Evolutionary conservation across 768 basidiomycete genomes (phyloP), one percentile per base, ranked within the genome.

Genomic region (Rhizopogon sp.): DNA sequence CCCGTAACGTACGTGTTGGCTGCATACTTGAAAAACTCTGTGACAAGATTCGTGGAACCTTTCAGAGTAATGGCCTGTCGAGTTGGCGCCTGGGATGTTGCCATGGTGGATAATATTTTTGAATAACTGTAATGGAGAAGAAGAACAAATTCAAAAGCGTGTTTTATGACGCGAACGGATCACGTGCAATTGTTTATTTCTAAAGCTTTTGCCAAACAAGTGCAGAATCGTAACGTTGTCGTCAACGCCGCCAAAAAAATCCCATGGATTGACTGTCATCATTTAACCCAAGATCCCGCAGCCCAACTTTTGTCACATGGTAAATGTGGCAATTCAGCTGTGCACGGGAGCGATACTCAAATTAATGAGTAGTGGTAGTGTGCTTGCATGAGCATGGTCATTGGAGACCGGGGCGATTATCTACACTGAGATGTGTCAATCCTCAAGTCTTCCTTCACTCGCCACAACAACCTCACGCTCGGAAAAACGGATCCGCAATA

Each of bases 1-100:
- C 41, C 39, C 17, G 22, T 4, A 37, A 78, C 90, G 60, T 64
- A 94, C 93, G 89, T 94, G 76, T 97, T 97, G 61, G 93, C 93
- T n/a, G 92, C 90, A 72, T 94, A 98, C 75, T 98, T 98, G 80
- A 99, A 98, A 79, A 99, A 98, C 64, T 99, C 97, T 0, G 93
- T 96, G 54, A 98, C 96, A 17, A 98, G 79, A 40, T 84, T 80
- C 2, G 93, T 93, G 0, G 93, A 96, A 2, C 97, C 97, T 65
- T 98, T 97, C 71, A 99, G 87, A 0, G 92, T 95, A 61, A 98
- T 96, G 4, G 88, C 84, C 58, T 90, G 87, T 42, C 83, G 83
- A 20, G 75, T 72, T 3, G 74, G 75, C 45, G 74, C 72, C 65
- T 78, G 77, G 56, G 74, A 75, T 1, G 76, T 78, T 14, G 74